Evolutionary conservation across 139 green algal species (phyloP).

Genomic region (Tetraselmis striata): DNA sequence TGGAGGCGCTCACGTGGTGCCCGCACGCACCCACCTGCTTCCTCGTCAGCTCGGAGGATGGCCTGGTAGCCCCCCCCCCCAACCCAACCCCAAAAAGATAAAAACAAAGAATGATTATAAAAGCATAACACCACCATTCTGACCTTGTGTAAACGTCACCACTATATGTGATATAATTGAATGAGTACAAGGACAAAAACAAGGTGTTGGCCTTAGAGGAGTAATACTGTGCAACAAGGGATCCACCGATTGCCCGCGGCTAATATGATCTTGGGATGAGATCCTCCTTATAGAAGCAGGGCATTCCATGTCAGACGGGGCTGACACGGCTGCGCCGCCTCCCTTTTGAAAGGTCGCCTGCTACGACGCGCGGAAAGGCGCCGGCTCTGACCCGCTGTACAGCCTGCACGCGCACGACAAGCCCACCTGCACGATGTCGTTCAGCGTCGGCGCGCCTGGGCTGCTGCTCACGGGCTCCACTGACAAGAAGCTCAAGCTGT

Average conservation of each 20-base stretch:
- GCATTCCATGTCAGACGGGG: no score
- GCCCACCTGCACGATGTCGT: conserved; percentile 63
- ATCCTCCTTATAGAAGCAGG: no score
- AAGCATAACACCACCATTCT: no score
- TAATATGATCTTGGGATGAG: no score
- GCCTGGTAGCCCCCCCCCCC: conserved; percentile 53
- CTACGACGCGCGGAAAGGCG: conserved; percentile 58
- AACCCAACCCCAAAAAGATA: no score
- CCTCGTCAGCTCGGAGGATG: conserved; percentile 77
- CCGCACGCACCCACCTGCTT: conserved; percentile 59
- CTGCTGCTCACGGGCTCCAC: conserved; percentile 84
- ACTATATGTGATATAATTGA: background rate
- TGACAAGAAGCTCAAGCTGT: conserved; percentile 95
- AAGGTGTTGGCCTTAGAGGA: no score
- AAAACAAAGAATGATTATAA: no score
- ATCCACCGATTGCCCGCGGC: no score
- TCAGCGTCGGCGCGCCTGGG: conserved; percentile 50
- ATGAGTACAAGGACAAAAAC: no score
- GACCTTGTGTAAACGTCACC: no score
- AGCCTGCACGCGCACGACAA: conserved; percentile 76
- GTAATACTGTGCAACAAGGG: no score
- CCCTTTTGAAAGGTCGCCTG: conserved; percentile 9
- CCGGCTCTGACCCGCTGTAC: conserved; percentile 56
- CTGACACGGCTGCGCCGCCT: no score
- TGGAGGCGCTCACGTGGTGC: conserved; percentile 82